Evolutionary conservation across 139 green algal species (phyloP).

Genomic region (Eudorina sp.): DNA sequence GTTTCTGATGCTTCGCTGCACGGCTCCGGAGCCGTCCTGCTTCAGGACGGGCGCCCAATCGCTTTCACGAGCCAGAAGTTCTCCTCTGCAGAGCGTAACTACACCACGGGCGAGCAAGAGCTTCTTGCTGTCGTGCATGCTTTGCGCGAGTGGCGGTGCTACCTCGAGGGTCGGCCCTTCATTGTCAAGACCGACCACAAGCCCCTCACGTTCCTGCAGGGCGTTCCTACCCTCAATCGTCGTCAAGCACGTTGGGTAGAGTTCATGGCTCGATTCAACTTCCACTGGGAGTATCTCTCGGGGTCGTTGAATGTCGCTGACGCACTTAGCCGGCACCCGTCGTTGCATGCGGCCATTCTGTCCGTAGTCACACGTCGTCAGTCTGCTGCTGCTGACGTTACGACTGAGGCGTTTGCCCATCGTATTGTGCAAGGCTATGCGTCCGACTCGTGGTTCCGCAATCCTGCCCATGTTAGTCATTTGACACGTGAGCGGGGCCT

Average conservation of each 20-base stretch:
- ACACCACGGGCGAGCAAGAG: slow-evolving; percentile 4
- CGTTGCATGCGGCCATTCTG: background rate
- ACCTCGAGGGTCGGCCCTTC: background rate
- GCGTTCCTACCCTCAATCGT: background rate
- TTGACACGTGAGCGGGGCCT: background rate
- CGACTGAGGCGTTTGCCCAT: background rate
- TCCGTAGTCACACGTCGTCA: background rate
- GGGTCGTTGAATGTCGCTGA: background rate
- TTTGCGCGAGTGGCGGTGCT: background rate
- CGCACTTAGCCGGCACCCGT: slow-evolving; percentile 11
- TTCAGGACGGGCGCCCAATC: background rate
- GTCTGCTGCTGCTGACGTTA: background rate
- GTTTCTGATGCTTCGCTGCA: background rate
- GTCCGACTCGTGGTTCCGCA: background rate
- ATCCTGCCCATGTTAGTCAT: background rate
- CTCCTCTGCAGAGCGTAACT: background rate
- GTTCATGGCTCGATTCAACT: background rate
- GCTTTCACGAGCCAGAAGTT: slow-evolving; percentile 10
- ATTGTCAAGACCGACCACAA: slow-evolving; percentile 18
- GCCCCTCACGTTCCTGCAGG: background rate
- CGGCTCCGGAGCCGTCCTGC: background rate
- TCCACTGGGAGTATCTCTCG: background rate
- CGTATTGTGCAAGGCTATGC: background rate
- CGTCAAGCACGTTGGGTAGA: slow-evolving; percentile 13
- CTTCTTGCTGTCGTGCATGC: background rate